Conservation (phyloP, 805 yeast genomes). For the Candida maesae region DNA sequence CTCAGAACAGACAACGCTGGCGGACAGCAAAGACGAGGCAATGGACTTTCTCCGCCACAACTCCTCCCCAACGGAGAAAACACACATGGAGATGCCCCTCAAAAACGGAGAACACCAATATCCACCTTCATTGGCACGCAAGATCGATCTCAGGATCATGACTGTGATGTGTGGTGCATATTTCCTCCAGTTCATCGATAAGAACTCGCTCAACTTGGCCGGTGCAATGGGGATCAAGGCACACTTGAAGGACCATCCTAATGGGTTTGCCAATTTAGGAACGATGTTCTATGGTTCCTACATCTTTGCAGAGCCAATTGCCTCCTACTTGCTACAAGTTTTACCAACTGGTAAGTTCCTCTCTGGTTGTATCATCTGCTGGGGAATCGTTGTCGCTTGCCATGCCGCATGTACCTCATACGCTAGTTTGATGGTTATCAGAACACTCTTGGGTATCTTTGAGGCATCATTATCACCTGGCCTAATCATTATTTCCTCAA, state of each 20-base stretch:
- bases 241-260: conserved; percentile 35
- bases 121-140: conserved; percentile 25
- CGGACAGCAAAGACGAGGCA: conserved; percentile 24
- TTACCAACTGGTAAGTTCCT: conserved; percentile 52
- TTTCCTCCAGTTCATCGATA: conserved; percentile 56
- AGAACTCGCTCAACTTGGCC: conserved; percentile 55
- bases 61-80: too few species aligned
- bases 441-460: conserved; percentile 50
- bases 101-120: conserved; percentile 16
- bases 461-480: conserved; percentile 57
- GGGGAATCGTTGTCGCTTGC: conserved; percentile 51
- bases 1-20: conserved; percentile 15
- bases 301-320: conserved; percentile 51
- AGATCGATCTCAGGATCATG: conserved; percentile 46
- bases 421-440: conserved; percentile 51
- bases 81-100: too few species aligned
- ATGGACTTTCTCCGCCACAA: conserved; percentile 20
- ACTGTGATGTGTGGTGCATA: conserved; percentile 51
- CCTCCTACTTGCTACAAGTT: conserved; percentile 44
- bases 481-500: conserved; percentile 52
- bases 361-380: conserved; percentile 41
- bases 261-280: conserved; percentile 49
- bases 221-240: conserved; percentile 61
- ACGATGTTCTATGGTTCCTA: conserved; percentile 53
- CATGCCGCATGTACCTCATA: conserved; percentile 52